These are phyloP conservation scores for Botrytis porri DNA, from an alignment of 2,329 filamentous ascomycete genomes.

Conservation along the genomic window DNA sequence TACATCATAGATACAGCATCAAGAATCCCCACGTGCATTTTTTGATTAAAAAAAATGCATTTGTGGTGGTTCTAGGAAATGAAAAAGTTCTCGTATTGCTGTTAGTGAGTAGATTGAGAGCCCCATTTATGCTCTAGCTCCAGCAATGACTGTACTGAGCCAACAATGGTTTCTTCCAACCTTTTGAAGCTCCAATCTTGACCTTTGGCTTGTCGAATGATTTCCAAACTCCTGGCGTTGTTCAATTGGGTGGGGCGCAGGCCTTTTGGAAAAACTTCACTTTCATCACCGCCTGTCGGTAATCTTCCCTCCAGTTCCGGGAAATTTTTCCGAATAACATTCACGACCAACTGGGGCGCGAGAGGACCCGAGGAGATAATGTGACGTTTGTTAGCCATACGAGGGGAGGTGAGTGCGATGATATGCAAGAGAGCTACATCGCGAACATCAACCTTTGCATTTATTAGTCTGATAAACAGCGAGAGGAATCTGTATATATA, in stretches of 20 bases:
- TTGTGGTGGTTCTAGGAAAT: not conserved
- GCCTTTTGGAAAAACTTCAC: constrained; percentile 27
- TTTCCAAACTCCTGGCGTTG: constrained; percentile 24
- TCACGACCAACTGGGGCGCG: constrained; percentile 54
- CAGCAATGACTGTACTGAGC: constrained; percentile 33
- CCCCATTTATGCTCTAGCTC: constrained; percentile 30
- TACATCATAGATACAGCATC: not conserved
- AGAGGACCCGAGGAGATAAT: constrained; percentile 55
- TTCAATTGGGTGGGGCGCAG: constrained; percentile 32
- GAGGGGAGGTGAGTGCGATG: constrained; percentile 51
- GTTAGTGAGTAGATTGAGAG: not conserved
- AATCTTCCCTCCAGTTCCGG: constrained; percentile 49
- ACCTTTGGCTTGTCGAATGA: constrained; percentile 17
- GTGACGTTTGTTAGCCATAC: constrained; percentile 58
- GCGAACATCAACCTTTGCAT: constrained; percentile 44
- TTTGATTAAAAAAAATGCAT: not conserved
- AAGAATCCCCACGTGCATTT: accelerated
- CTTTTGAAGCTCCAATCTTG: constrained; percentile 31
- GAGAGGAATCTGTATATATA: not conserved
- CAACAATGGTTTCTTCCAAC: constrained; percentile 34
- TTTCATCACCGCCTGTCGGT: constrained; percentile 42
- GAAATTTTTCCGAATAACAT: constrained; percentile 52
- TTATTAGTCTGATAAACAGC: not conserved
- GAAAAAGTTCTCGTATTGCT: not conserved
- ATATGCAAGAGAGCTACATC: constrained; percentile 62